Conservation (phyloP, 2,329 filamentous ascomycete genomes). For the Arthrobotrys megalospora region DNA sequence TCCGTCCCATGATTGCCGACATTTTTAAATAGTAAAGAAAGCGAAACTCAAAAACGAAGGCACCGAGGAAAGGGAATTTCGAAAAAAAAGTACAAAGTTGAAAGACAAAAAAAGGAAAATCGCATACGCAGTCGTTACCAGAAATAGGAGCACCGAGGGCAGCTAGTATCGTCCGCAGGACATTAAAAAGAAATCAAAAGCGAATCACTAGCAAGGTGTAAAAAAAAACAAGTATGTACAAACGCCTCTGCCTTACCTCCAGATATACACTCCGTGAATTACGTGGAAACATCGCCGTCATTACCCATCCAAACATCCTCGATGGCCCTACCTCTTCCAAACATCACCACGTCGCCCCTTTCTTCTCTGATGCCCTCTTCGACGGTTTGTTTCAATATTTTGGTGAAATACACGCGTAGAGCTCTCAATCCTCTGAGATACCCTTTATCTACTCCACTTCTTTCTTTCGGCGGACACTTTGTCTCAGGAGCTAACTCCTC, state of each 20-base stretch:
- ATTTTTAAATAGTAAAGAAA: constrained; percentile 4
- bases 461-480: constrained; percentile 84
- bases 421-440: constrained; percentile 88
- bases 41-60: background rate
- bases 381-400: constrained; percentile 84
- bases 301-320: constrained; percentile 64
- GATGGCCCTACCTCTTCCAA: constrained; percentile 65
- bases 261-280: constrained; percentile 43
- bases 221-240: constrained; percentile 21
- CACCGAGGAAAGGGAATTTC: background rate
- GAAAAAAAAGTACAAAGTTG: background rate
- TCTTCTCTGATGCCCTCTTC: constrained; percentile 69
- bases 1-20: constrained; percentile 16
- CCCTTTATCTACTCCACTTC: constrained; percentile 84
- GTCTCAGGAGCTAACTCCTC: constrained; percentile 77
- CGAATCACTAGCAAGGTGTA: background rate
- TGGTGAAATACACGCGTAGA: constrained; percentile 85
- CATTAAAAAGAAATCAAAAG: background rate
- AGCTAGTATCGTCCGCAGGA: background rate
- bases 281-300: constrained; percentile 64
- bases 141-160: background rate
- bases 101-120: background rate
- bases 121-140: background rate
- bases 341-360: constrained; percentile 67
- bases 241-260: constrained; percentile 19